Evolutionary conservation across 2,329 filamentous ascomycete genomes (phyloP).

Genomic region (Chaetomium sp.): DNA sequence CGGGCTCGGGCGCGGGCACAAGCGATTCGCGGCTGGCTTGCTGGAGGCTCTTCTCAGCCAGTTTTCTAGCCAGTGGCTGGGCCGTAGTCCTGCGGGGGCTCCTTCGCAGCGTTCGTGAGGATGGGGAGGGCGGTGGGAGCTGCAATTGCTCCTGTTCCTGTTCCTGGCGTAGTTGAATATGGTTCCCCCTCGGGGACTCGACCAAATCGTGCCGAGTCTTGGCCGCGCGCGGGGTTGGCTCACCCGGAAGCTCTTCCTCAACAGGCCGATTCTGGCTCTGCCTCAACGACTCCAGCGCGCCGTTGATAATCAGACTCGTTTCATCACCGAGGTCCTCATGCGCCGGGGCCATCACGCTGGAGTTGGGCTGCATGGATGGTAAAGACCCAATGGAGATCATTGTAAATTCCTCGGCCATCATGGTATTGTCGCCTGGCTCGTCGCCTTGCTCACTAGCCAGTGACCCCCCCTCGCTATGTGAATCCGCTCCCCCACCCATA

Average conservation of each 20-base stretch:
- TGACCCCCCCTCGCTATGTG: constrained; percentile 26
- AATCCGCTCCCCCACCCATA: constrained; percentile 18
- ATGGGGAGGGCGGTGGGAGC: neutral
- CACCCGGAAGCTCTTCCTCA: constrained; percentile 2
- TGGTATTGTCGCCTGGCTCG: constrained; percentile 32
- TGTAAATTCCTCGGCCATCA: constrained; percentile 46
- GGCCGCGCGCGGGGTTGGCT: neutral
- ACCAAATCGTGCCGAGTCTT: neutral
- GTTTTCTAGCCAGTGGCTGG: constrained; percentile 21
- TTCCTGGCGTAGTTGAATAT: neutral
- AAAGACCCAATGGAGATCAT: constrained; percentile 54
- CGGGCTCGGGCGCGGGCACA: neutral
- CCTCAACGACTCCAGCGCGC: constrained; percentile 46
- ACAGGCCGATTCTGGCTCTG: constrained; percentile 24
- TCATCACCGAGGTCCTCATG: constrained; percentile 43
- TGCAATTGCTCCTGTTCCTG: neutral
- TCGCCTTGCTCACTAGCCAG: constrained; percentile 34
- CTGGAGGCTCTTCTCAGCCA: constrained; percentile 23
- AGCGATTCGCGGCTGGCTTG: constrained; percentile 7
- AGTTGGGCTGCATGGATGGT: constrained; percentile 42
- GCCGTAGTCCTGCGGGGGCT: constrained; percentile 18
- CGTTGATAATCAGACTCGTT: constrained; percentile 51
- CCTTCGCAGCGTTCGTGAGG: constrained; percentile 17
- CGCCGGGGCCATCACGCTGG: constrained; percentile 24
- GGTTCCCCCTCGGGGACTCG: too few species aligned